A percentile compares a stretch with the other conserved stretches of the same genome.
Evolutionary conservation across 176 grass and related monocot genomes (phyloP).

Genomic region (Zizania latifolia): DNA sequence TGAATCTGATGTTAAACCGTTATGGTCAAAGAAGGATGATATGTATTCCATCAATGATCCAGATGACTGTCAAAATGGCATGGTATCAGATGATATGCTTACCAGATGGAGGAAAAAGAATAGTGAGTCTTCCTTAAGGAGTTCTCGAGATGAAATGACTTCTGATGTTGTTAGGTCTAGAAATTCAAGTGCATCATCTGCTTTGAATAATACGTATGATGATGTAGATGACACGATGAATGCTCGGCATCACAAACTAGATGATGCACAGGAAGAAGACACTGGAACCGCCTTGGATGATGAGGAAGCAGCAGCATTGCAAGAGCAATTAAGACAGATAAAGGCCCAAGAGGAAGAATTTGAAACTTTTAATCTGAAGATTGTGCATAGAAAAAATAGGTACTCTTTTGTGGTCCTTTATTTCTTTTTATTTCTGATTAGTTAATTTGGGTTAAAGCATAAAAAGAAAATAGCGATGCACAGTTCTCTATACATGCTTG

Average conservation of each 20-base stretch:
- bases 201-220: constrained; percentile 51
- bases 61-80: constrained; percentile 64
- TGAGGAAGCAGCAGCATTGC: constrained; percentile 90
- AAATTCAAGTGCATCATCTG: constrained; percentile 68
- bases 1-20: constrained; percentile 50
- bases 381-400: constrained; percentile 98
- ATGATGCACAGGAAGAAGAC: constrained; percentile 75
- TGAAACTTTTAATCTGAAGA: constrained; percentile 96
- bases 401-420: constrained; percentile 19
- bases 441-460: constrained; percentile 7
- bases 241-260: constrained; percentile 51
- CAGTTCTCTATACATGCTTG: constrained; percentile 1
- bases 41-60: constrained; percentile 42
- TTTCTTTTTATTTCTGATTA: neutral
- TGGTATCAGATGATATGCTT: constrained; percentile 76
- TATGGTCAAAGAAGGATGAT: constrained; percentile 60
- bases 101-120: constrained; percentile 88
- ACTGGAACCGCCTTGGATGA: constrained; percentile 69
- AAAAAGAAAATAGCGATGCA: neutral
- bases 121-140: constrained; percentile 68
- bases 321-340: constrained; percentile 98
- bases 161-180: constrained; percentile 78
- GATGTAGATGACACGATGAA: constrained; percentile 65
- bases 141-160: constrained; percentile 60
- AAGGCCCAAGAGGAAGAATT: constrained; percentile 96